Conservation (phyloP, 2,329 filamentous ascomycete species). For the Stachybotrys chartarum region DNA sequence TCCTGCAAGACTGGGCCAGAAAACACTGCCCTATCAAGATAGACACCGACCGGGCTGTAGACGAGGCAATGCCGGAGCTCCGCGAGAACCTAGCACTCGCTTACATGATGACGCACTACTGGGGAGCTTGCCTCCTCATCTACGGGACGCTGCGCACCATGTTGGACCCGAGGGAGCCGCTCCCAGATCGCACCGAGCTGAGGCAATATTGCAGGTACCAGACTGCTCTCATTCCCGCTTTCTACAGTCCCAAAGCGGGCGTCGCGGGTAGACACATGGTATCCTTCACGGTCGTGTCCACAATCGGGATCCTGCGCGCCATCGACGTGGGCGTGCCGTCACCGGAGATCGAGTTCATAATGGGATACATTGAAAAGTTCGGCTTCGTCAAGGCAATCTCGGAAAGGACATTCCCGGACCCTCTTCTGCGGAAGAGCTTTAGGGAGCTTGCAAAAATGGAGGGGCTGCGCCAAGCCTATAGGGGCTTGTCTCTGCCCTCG, state of each 20-base stretch:
- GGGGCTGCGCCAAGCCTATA: not conserved
- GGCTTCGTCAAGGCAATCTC: not conserved
- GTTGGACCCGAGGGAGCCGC: not conserved
- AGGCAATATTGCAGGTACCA: not conserved
- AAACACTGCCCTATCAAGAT: not conserved
- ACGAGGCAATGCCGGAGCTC: not conserved
- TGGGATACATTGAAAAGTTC: not conserved
- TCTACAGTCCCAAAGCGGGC: not conserved
- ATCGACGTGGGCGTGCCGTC: not conserved
- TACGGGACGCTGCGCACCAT: not conserved
- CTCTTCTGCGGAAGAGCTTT: not conserved
- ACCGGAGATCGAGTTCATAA: not conserved
- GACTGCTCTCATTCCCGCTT: not conserved
- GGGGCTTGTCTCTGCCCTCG: not conserved
- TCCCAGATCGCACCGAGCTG: not conserved
- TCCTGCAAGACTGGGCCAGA: not conserved
- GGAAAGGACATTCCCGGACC: not conserved
- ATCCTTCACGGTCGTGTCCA: not conserved
- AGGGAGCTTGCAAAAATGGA: not conserved
- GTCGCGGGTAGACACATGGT: not conserved
- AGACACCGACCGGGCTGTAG: not conserved
- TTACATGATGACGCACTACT: not conserved
- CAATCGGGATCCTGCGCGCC: not conserved
- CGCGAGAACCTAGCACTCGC: not conserved
- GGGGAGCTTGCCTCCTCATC: not conserved